Conservation (phyloP, 306 rosid species). For the Pachyrhizus erosus region DNA sequence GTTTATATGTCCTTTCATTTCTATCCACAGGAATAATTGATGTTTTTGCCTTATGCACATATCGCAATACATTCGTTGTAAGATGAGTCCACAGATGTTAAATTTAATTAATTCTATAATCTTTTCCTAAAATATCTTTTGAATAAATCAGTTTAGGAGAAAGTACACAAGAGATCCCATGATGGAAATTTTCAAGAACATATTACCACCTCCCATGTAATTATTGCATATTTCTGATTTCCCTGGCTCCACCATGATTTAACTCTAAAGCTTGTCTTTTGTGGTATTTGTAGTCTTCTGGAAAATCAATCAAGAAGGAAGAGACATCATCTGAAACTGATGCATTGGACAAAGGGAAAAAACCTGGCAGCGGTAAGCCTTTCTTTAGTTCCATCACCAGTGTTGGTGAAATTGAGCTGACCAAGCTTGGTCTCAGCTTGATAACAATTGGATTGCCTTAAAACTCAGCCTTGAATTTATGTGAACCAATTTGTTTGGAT, state of each 20-base stretch:
- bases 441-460: slow-evolving; percentile 11
- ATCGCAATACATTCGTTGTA: not conserved
- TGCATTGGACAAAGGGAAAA: slow-evolving; percentile 53
- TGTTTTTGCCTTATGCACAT: slow-evolving; percentile 20
- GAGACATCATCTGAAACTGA: slow-evolving; percentile 52
- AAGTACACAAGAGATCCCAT: not conserved
- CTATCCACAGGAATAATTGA: not conserved
- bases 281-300: slow-evolving; percentile 78
- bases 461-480: slow-evolving; percentile 15
- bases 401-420: slow-evolving; percentile 22
- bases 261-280: slow-evolving; percentile 28
- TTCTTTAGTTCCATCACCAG: slow-evolving; percentile 30
- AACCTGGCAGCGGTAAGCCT: slow-evolving; percentile 56
- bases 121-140: slow-evolving; percentile 6
- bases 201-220: slow-evolving; percentile 3
- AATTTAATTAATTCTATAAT: slow-evolving; percentile 23
- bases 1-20: slow-evolving; percentile 16
- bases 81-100: slow-evolving; percentile 16
- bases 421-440: not conserved
- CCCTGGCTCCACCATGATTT: not conserved
- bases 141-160: slow-evolving; percentile 6
- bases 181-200: slow-evolving; percentile 19
- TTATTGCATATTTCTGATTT: slow-evolving; percentile 36
- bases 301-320: slow-evolving; percentile 68
- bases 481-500: slow-evolving; percentile 27